Evolutionary conservation across 2,329 filamentous ascomycete species (phyloP).

Genomic region (Nemania serpens): DNA sequence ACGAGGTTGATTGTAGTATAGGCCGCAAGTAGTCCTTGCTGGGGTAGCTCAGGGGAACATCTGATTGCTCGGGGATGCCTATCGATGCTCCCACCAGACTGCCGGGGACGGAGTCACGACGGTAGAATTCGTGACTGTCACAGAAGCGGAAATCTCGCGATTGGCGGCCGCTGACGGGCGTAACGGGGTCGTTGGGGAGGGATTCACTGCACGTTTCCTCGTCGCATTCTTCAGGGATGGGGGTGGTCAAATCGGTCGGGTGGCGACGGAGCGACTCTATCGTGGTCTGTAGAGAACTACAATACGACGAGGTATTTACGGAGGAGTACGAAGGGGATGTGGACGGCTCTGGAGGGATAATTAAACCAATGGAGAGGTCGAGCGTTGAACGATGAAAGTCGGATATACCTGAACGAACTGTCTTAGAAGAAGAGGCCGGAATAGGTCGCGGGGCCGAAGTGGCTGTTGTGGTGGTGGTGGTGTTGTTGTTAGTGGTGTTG

Average conservation of each 20-base stretch:
- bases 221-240: constrained; percentile 62
- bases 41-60: constrained; percentile 26
- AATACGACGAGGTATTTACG: constrained; percentile 39
- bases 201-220: constrained; percentile 62
- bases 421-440: constrained; percentile 19
- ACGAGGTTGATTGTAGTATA: constrained; percentile 18
- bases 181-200: constrained; percentile 63
- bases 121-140: constrained; percentile 46
- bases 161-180: constrained; percentile 62
- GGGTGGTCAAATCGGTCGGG: constrained; percentile 54
- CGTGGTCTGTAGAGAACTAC: constrained; percentile 28
- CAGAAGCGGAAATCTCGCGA: constrained; percentile 58
- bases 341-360: constrained; percentile 27
- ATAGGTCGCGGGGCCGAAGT: constrained; percentile 26
- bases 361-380: constrained; percentile 20
- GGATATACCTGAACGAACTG: constrained; percentile 24
- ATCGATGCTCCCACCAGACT: constrained; percentile 27
- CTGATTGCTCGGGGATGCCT: constrained; percentile 30
- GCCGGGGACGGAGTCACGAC: constrained; percentile 36
- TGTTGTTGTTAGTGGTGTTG: neutral
- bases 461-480: constrained; percentile 3
- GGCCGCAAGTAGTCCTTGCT: constrained; percentile 29
- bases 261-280: constrained; percentile 51
- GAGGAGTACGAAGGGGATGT: constrained; percentile 30
- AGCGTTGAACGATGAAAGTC: constrained; percentile 20